Conservation (phyloP, 441 rosid species). For the Flueggea neowawraea region DNA sequence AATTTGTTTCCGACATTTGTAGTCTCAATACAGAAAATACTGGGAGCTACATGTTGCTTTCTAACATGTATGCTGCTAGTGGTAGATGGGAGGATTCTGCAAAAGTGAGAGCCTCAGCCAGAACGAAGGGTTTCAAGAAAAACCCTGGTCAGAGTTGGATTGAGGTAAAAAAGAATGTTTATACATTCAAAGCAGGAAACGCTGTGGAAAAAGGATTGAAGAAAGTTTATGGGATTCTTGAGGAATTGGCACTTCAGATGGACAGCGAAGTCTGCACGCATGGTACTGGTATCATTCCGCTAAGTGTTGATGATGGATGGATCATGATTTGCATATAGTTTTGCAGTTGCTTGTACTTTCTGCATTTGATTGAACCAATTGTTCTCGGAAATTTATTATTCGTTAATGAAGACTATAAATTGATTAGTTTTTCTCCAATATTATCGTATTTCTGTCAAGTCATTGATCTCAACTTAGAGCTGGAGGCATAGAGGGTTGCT, state of each 20-base stretch:
- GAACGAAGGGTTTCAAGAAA: slow-evolving; percentile 42
- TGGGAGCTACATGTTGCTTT: slow-evolving; percentile 41
- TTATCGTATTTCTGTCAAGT: too few relatives aligned
- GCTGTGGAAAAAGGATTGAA: slow-evolving; percentile 30
- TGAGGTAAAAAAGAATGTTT: slow-evolving; percentile 31
- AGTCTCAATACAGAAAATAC: slow-evolving; percentile 12
- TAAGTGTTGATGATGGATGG: background rate
- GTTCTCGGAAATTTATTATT: too few relatives aligned
- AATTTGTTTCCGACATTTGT: slow-evolving; percentile 19
- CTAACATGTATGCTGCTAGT: slow-evolving; percentile 39
- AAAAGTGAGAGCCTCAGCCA: slow-evolving; percentile 34
- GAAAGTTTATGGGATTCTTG: slow-evolving; percentile 34
- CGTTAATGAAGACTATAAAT: too few relatives aligned
- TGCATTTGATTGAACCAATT: too few relatives aligned
- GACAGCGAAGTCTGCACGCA: slow-evolving; percentile 17
- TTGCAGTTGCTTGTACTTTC: too few relatives aligned
- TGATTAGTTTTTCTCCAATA: too few relatives aligned
- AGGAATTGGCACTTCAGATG: slow-evolving; percentile 53
- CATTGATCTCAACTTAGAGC: too few relatives aligned
- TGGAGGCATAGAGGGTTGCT: too few relatives aligned
- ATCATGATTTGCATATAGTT: too few relatives aligned
- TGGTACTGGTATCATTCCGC: slow-evolving; percentile 5
- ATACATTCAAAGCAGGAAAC: slow-evolving; percentile 39
- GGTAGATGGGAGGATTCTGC: slow-evolving; percentile 54
- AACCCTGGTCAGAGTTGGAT: slow-evolving; percentile 51